These are phyloP conservation scores for Nicotiana tabacum DNA, from an alignment of 257 asterid species.

Conservation along the genomic window DNA sequence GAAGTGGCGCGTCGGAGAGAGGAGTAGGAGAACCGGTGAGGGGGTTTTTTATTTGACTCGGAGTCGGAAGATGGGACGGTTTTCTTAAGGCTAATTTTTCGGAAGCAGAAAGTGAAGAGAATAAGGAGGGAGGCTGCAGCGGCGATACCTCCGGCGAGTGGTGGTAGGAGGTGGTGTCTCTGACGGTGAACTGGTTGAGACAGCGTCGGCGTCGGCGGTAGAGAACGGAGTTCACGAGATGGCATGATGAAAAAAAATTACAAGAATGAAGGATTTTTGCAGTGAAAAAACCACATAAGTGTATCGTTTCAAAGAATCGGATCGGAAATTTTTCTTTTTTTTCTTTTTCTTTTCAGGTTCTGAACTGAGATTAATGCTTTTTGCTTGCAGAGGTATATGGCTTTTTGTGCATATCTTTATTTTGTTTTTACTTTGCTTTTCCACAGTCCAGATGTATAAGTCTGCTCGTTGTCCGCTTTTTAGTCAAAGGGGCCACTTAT, in stretches of 20 bases:
- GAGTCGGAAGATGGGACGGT: conserved; percentile 76
- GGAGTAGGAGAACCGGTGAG: conserved; percentile 61
- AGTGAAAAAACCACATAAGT: background rate
- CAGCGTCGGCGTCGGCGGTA: conserved; percentile 29
- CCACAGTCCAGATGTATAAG: background rate
- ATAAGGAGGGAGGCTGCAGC: conserved; percentile 62
- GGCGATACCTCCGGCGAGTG: conserved; percentile 55
- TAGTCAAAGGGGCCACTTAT: background rate
- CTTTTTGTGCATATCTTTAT: conserved; percentile 10
- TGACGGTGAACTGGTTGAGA: conserved; percentile 24
- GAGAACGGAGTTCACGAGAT: conserved; percentile 51
- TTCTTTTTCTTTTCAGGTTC: background rate
- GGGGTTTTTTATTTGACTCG: conserved; percentile 58
- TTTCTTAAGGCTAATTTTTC: conserved; percentile 55
- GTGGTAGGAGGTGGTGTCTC: conserved; percentile 30
- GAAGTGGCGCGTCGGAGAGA: conserved; percentile 76
- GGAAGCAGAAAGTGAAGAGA: conserved; percentile 58
- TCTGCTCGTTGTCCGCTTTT: background rate
- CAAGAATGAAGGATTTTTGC: background rate
- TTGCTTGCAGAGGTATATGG: background rate
- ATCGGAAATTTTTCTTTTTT: background rate
- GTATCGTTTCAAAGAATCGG: background rate
- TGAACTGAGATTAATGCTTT: background rate
- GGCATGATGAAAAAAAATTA: conserved; percentile 43
- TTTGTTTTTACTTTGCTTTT: background rate